Base-by-base conservation (phyloP, 2,329 filamentous ascomycete species). In the Curvularia sp. region DNA sequence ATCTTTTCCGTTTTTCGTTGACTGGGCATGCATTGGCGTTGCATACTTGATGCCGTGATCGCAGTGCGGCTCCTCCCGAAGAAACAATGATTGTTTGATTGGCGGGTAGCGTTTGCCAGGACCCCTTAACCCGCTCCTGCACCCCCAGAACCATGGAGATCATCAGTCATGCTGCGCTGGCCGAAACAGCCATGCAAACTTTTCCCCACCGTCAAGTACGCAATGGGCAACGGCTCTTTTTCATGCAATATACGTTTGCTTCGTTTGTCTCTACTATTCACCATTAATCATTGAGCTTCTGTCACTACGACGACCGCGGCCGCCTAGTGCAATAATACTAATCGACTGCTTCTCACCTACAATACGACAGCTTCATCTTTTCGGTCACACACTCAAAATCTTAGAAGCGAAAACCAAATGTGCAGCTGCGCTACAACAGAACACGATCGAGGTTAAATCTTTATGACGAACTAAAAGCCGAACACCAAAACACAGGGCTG, bases 231-330 rank as follows among this genome's bases (percentile, higher is more conserved):
- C n/a, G 20, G 1, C 41, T 47, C 47, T 24, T 24, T 49, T 39
- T 43, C 13, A 51, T 43, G 35, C 48, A 33, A 44, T 44, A 30
- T 22, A 42, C 26, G 39, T 30, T 39, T 48, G 41, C 38, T 41
- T 44, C 50, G 47, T 50, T 50, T 47, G 46, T 30, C 18, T 41
- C 48, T 43, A 50, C 43, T 39, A 15, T 13, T 53, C 50, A 22
- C 46, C 47, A 39, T 28, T n/a, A 20, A 20, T 33, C 43, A 49
- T 26, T 42, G 22, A 35, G 22, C 22, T 30, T 42, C 43, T 10
- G 24, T 58, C 58, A 61, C 47, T 38, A 52, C 54, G 46, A 39
- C 54, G 46, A 31, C 35, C 7, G 18, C 41, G 43, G 35, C 33
- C 15, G 22, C n/a, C 13, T 22, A 18, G 30, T 10, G 22, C 39